Conservation (phyloP, 257 asterid species). For the Primulina huaijiensis region DNA sequence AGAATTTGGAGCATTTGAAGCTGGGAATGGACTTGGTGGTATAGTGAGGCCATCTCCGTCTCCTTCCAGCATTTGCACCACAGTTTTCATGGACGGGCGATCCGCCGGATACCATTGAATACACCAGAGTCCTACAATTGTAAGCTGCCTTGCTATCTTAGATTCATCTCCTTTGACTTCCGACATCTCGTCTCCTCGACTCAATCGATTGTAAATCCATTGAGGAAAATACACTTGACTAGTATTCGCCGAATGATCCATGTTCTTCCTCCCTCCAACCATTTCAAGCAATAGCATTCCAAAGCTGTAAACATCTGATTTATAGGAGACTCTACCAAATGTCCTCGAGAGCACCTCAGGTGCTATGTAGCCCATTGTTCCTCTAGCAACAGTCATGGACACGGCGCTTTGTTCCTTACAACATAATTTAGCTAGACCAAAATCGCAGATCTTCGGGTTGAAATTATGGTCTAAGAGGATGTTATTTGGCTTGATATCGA, state of each 20-base stretch:
- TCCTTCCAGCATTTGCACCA: slow-evolving; percentile 38
- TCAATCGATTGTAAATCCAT: slow-evolving; percentile 37
- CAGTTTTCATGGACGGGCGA: slow-evolving; percentile 31
- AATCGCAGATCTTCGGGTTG: slow-evolving; percentile 27
- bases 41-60: slow-evolving; percentile 18
- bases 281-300: slow-evolving; percentile 43
- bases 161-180: slow-evolving; percentile 6
- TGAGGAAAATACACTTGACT: slow-evolving; percentile 32
- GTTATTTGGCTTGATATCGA: slow-evolving; percentile 28
- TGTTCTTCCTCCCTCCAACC: slow-evolving; percentile 42
- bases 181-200: slow-evolving; percentile 25
- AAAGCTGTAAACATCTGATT: slow-evolving; percentile 37
- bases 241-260: slow-evolving; percentile 5
- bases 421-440: slow-evolving; percentile 28
- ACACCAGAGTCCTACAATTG: slow-evolving; percentile 36
- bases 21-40: slow-evolving; percentile 32
- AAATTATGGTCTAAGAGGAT: slow-evolving; percentile 25
- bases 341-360: slow-evolving; percentile 41
- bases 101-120: slow-evolving; percentile 36
- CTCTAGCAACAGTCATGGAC: slow-evolving; percentile 37
- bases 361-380: slow-evolving; percentile 41
- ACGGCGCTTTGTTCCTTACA: slow-evolving; percentile 24
- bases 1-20: too few species aligned
- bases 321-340: slow-evolving; percentile 31
- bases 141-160: slow-evolving; percentile 23